Evolutionary conservation across 2,329 filamentous ascomycete genomes (phyloP).

Genomic region (Talaromyces verruculosus): DNA sequence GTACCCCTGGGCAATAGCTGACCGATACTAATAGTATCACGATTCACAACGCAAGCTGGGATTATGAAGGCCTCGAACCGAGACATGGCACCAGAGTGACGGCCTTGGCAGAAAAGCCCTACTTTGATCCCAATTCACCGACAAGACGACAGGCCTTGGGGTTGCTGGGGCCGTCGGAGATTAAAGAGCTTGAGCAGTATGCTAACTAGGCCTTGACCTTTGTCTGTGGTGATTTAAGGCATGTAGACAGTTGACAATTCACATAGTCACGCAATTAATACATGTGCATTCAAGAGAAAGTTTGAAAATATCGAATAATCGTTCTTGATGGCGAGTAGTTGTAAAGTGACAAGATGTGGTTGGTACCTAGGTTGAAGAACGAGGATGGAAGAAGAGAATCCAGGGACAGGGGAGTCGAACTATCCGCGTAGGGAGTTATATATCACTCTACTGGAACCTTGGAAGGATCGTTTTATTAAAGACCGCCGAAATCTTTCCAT

Average conservation of each 20-base stretch:
- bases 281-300: not conserved
- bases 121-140: conserved; percentile 63
- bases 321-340: not conserved
- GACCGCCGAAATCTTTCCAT: too few species aligned
- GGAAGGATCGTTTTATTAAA: too few species aligned
- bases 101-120: conserved; percentile 68
- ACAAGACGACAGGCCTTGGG: conserved; percentile 67
- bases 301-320: not conserved
- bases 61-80: conserved; percentile 66
- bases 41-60: conserved; percentile 73
- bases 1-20: not conserved
- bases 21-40: conserved; percentile 54
- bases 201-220: conserved; percentile 22
- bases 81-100: conserved; percentile 73
- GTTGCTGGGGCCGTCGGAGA: conserved; percentile 58
- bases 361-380: not conserved
- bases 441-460: too few species aligned
- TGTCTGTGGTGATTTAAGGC: not conserved
- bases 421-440: not conserved
- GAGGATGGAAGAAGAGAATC: not conserved
- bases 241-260: not conserved
- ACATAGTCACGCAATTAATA: not conserved
- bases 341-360: not conserved
- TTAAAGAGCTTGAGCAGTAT: conserved; percentile 22
- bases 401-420: not conserved